Evolutionary conservation across 2,329 filamentous ascomycete genomes (phyloP), one percentile per base, ranked within the genome.

Genomic region (Colletotrichum camelliae): DNA sequence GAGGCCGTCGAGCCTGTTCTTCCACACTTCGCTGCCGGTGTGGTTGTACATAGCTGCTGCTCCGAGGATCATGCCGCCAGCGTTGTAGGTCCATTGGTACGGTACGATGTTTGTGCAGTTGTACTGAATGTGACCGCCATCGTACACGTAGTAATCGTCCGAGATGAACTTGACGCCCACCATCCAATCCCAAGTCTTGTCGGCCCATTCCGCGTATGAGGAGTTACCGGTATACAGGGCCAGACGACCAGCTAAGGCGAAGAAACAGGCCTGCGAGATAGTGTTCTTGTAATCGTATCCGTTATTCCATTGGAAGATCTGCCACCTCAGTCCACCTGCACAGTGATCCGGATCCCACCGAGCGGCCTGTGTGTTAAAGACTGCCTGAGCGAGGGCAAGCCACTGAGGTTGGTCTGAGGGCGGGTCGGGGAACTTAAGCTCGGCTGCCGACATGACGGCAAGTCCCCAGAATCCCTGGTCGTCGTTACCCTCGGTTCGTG

Each of bases 261-360:
- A 92, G 83, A 92, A 92, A 76, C 89, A 91, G 2, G 89, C 91
- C 78, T 92, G 91, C 0, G 91, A 92, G 75, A 93, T 92, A 4
- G 91, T 88, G 75, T 93, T 93, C 80, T 93, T 97, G 88, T 96
- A 96, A 79, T 93, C 90, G 84, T 93, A 98, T 16, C 95, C 96
- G 55, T 90, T 92, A 81, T 97, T 97, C 87, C 94, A 96, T 1
- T 91, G 88, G 82, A 94, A 96, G 64, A 98, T 95, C 85, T 98
- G 95, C 94, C 94, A 96, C 77, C 94, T 91, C 67, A 97, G 83
- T 7, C 95, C 95, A 55, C 95, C 95, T n/a, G 88, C 88, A 79
- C 95, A 97, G 67, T 91, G 86, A 1, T 87, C 84, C 1, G 83
- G 87, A 77, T 96, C 94, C 95, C 94, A 97, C 48, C 94, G 91